These are phyloP conservation scores for Stachybotrys chlorohalonatus DNA, from an alignment of 2,329 filamentous ascomycete genomes.

Conservation along the genomic window DNA sequence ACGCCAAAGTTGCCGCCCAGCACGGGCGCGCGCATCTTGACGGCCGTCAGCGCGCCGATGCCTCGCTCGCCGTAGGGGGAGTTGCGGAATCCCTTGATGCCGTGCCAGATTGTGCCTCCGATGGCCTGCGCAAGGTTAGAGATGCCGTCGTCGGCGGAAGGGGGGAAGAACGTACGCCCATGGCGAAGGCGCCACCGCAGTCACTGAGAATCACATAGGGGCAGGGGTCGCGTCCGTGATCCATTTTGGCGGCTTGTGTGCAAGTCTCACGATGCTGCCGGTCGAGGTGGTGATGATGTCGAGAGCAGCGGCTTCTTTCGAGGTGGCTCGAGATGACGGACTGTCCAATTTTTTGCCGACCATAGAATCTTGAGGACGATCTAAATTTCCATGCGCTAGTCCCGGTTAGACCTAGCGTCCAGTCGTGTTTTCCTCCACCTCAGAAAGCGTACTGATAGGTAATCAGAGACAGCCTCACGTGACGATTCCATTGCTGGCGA, in stretches of 20 bases:
- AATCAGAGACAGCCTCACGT: too few species aligned
- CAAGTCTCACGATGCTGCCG: too few species aligned
- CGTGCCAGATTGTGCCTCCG: conserved; percentile 82
- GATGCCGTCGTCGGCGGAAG: not conserved
- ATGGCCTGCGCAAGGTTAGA: conserved; percentile 42
- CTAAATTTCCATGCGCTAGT: too few species aligned
- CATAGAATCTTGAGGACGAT: too few species aligned
- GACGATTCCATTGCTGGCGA: too few species aligned
- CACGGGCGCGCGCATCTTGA: conserved; percentile 91
- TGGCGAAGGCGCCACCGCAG: conserved; percentile 90
- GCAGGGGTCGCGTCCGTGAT: conserved; percentile 95
- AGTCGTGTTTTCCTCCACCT: too few species aligned
- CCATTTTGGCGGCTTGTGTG: conserved; percentile 44
- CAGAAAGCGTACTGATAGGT: too few species aligned
- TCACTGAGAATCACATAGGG: conserved; percentile 83
- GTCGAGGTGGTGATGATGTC: too few species aligned
- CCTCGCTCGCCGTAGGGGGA: conserved; percentile 83
- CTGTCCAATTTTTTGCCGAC: too few species aligned
- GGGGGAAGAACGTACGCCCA: conserved; percentile 61
- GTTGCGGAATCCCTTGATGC: conserved; percentile 85
- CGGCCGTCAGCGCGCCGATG: conserved; percentile 87
- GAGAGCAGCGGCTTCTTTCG: too few species aligned
- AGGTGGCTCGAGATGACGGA: too few species aligned
- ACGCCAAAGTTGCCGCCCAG: conserved; percentile 94
- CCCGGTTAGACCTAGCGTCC: too few species aligned